A percentile compares a stretch with the other conserved stretches of the same genome.
These are phyloP conservation scores for Zygosaccharomyces gambellarensis DNA, from an alignment of 805 yeast species.

Conservation along the genomic window DNA sequence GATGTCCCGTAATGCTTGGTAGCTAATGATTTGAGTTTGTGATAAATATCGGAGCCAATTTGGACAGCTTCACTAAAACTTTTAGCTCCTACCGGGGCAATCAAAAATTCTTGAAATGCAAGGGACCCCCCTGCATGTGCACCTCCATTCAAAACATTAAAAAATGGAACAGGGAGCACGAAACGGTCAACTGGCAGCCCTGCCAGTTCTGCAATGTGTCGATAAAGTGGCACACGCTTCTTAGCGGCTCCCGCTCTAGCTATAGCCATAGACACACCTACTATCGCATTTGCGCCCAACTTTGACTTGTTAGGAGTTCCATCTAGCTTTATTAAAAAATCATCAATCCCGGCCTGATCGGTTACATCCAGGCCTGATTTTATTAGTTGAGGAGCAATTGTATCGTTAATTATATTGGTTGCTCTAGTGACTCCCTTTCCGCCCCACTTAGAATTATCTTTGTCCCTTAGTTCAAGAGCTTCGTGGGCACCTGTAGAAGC, in stretches of 20 bases:
- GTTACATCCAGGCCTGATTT: slow-evolving; percentile 67
- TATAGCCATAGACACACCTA: slow-evolving; percentile 88
- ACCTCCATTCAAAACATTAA: slow-evolving; percentile 94
- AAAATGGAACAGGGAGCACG: slow-evolving; percentile 94
- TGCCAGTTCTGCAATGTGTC: slow-evolving; percentile 70
- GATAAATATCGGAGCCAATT: slow-evolving; percentile 91
- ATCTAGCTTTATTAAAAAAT: slow-evolving; percentile 71
- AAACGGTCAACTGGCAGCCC: slow-evolving; percentile 57
- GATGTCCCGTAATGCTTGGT: slow-evolving; percentile 84
- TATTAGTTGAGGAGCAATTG: slow-evolving; percentile 82
- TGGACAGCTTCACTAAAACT: slow-evolving; percentile 85
- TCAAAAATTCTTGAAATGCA: slow-evolving; percentile 96
- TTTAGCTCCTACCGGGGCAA: slow-evolving; percentile 80
- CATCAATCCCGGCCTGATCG: slow-evolving; percentile 75
- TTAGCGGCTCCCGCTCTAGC: slow-evolving; percentile 94
- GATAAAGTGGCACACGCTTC: slow-evolving; percentile 78
- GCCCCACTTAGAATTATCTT: slow-evolving; percentile 86
- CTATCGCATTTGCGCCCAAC: slow-evolving; percentile 90
- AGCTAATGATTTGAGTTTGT: slow-evolving; percentile 76
- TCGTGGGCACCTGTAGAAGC: slow-evolving; percentile 95
- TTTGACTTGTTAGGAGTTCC: slow-evolving; percentile 91
- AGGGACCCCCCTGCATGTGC: slow-evolving; percentile 95
- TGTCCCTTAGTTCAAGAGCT: slow-evolving; percentile 92
- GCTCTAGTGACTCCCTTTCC: slow-evolving; percentile 95
- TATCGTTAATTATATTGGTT: slow-evolving; percentile 81